phyloP scores from a whole-genome alignment of 148 eudicot species.

The Diospyros kaki region DNA sequence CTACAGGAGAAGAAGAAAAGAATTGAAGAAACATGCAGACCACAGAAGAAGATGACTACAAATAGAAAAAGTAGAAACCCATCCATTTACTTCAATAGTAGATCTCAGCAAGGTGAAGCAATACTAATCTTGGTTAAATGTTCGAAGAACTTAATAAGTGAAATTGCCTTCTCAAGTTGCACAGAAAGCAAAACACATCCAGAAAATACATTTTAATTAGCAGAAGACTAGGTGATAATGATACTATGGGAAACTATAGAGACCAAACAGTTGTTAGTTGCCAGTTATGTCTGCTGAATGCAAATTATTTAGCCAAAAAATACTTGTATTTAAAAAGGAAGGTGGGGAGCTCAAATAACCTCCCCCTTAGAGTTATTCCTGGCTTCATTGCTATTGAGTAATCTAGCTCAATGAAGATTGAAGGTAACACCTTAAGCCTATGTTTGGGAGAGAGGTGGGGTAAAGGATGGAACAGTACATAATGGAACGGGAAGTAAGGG shows the following conservation, averaged over 20 bases:
- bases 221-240: no score
- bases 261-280: no score
- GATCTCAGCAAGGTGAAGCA: background rate
- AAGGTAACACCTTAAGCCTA: no score
- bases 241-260: background rate
- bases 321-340: background rate
- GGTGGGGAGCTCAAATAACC: no score
- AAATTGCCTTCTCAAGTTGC: background rate
- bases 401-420: no score
- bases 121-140: background rate
- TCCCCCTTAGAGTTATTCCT: background rate
- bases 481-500: no score
- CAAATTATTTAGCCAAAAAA: constrained; percentile 1
- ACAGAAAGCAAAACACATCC: background rate
- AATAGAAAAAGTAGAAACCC: background rate
- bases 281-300: background rate
- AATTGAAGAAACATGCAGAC: background rate
- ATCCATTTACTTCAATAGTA: background rate
- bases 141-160: background rate
- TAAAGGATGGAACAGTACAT: no score
- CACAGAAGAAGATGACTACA: background rate
- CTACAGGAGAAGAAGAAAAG: background rate
- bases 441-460: no score
- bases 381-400: no score
- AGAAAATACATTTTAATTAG: background rate